Evolutionary conservation across 2,329 filamentous ascomycete genomes (phyloP).

Genomic region (Aspergillus sojae): DNA sequence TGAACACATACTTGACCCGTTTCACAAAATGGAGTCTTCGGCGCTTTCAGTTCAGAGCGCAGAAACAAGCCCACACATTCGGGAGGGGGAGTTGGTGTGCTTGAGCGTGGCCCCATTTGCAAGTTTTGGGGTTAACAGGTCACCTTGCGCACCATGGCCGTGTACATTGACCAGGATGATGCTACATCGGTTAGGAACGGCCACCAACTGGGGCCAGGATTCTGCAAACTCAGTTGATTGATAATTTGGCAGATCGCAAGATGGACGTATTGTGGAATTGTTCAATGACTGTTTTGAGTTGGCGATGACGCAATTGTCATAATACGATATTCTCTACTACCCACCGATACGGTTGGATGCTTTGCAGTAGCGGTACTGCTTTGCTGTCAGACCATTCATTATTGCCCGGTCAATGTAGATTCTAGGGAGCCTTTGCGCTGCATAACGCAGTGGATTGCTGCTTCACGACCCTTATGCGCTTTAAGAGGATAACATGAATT

Average conservation of each 20-base stretch:
- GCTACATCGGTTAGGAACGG: neutral
- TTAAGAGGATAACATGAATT: neutral
- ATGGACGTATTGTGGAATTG: neutral
- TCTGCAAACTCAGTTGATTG: neutral
- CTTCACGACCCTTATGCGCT: neutral
- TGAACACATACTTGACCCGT: neutral
- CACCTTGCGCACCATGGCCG: neutral
- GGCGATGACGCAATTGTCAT: neutral
- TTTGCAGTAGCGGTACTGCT: neutral
- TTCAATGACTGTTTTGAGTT: neutral
- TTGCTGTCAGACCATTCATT: neutral
- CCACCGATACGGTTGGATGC: neutral
- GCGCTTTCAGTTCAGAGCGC: neutral
- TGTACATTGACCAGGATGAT: neutral
- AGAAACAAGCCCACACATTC: neutral
- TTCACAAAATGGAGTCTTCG: neutral
- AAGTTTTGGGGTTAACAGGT: neutral
- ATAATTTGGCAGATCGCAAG: neutral
- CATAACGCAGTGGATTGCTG: neutral
- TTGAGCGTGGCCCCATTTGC: neutral
- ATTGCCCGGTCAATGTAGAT: neutral
- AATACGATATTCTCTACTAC: neutral
- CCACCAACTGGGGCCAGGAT: neutral
- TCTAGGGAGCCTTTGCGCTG: neutral
- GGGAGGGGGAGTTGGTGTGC: neutral